A percentile compares a stretch with the other conserved stretches of the same genome.
Evolutionary conservation across 257 asterid species (phyloP).

Genomic region (Solanum phureja): DNA sequence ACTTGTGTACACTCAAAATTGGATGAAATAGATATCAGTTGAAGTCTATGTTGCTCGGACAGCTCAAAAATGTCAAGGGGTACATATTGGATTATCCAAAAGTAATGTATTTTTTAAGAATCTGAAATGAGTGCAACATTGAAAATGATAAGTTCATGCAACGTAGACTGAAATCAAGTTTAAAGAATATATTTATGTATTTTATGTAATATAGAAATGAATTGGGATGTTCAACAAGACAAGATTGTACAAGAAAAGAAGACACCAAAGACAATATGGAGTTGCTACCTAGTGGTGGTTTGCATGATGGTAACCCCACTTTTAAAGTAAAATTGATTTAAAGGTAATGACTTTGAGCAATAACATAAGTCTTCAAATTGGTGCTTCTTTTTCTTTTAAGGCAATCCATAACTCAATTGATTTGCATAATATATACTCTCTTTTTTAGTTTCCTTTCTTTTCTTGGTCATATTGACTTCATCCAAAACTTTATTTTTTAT

Average conservation of each 20-base stretch:
- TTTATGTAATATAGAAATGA: background rate
- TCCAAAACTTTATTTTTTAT: background rate
- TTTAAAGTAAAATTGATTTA: background rate
- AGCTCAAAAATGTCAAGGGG: too few species aligned
- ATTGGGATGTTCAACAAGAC: conserved; percentile 4
- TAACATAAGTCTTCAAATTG: background rate
- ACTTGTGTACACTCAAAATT: too few species aligned
- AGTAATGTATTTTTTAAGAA: too few species aligned
- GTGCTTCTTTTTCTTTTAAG: background rate
- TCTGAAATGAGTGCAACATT: too few species aligned
- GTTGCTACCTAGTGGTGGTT: background rate
- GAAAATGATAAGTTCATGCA: too few species aligned
- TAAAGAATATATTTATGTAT: too few species aligned
- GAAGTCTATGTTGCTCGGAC: too few species aligned
- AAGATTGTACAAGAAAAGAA: background rate
- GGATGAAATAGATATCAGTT: too few species aligned
- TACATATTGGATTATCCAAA: too few species aligned
- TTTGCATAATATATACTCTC: background rate
- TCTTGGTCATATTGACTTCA: background rate
- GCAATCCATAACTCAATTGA: background rate
- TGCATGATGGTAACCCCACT: conserved; percentile 1
- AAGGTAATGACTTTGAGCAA: background rate
- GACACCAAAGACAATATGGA: background rate
- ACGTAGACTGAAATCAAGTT: too few species aligned
- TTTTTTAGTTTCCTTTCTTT: background rate